Evolutionary conservation across 306 rosid genomes (phyloP).

Genomic region (Prosopis cineraria): DNA sequence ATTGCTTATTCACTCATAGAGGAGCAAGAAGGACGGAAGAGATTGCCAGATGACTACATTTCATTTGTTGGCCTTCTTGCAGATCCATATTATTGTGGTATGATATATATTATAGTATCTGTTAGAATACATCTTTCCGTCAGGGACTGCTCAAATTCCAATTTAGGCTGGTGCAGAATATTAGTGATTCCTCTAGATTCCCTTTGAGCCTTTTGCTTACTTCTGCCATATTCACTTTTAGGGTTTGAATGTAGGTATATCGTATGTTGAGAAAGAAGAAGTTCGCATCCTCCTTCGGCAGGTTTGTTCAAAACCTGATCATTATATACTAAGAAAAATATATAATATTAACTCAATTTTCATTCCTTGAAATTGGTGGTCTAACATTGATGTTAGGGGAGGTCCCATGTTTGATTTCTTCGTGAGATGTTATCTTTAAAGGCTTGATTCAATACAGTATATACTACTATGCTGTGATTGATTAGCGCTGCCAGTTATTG

Average conservation of each 20-base stretch:
- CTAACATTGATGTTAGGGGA: neutral
- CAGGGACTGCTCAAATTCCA: conserved; percentile 29
- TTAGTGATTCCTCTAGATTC: conserved; percentile 33
- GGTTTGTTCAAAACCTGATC: conserved; percentile 63
- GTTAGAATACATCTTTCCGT: conserved; percentile 39
- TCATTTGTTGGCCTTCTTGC: conserved; percentile 97
- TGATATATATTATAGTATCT: conserved; percentile 53
- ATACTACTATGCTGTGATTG: neutral
- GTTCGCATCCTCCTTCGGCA: conserved; percentile 90
- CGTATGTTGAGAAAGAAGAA: conserved; percentile 97
- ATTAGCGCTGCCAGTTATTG: neutral
- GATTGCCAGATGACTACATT: conserved; percentile 65
- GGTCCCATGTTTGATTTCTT: conserved; percentile 20
- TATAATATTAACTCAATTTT: neutral
- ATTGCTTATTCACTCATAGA: conserved; percentile 88
- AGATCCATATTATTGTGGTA: conserved; percentile 97
- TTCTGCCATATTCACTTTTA: conserved; percentile 39
- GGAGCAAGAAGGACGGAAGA: conserved; percentile 90
- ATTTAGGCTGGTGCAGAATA: conserved; percentile 27
- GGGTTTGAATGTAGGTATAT: conserved; percentile 67
- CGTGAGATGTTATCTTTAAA: conserved; percentile 15
- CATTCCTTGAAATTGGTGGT: neutral
- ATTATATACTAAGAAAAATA: neutral
- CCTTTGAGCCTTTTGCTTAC: conserved; percentile 32
- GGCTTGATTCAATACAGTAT: conserved; percentile 10